A percentile compares a stretch with the other conserved stretches of the same genome.
These are phyloP conservation scores for Apophysomyces elegans DNA, from an alignment of 371 early-diverging fungal genomes.

Conservation along the genomic window DNA sequence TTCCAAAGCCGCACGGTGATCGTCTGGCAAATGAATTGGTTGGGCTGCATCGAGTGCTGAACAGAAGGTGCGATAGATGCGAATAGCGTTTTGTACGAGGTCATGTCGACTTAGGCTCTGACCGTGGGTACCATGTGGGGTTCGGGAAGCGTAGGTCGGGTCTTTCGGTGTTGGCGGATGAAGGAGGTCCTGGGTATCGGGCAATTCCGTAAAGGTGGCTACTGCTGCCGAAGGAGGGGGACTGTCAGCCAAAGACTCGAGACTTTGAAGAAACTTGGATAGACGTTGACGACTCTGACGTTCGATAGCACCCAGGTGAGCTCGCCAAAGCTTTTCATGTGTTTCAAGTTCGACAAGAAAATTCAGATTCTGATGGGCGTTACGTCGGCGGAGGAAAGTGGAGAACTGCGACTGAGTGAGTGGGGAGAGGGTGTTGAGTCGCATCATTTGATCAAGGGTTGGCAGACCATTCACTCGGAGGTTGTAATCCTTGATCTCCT, in stretches of 20 bases:
- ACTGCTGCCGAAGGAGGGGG: not conserved
- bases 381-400: constrained; percentile 38
- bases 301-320: constrained; percentile 35
- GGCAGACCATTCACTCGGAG: constrained; percentile 52
- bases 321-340: constrained; percentile 52
- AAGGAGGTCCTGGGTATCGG: constrained; percentile 39
- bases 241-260: constrained; percentile 29
- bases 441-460: constrained; percentile 56
- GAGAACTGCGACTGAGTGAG: constrained; percentile 47
- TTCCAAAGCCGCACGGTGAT: constrained; percentile 46
- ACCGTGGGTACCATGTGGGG: constrained; percentile 19
- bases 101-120: constrained; percentile 39
- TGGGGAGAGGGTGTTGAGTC: constrained; percentile 40
- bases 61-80: constrained; percentile 52
- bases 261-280: constrained; percentile 31
- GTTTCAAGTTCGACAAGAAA: constrained; percentile 52
- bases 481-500: constrained; percentile 56
- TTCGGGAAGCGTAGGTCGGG: constrained; percentile 39
- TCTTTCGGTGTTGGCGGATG: constrained; percentile 5
- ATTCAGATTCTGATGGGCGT: constrained; percentile 47
- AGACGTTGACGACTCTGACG: constrained; percentile 41
- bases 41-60: constrained; percentile 44
- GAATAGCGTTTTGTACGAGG: constrained; percentile 46
- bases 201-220: constrained; percentile 20
- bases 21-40: constrained; percentile 49